phyloP scores from a whole-genome alignment of 257 asterid genomes.

The Plantago ovata region DNA sequence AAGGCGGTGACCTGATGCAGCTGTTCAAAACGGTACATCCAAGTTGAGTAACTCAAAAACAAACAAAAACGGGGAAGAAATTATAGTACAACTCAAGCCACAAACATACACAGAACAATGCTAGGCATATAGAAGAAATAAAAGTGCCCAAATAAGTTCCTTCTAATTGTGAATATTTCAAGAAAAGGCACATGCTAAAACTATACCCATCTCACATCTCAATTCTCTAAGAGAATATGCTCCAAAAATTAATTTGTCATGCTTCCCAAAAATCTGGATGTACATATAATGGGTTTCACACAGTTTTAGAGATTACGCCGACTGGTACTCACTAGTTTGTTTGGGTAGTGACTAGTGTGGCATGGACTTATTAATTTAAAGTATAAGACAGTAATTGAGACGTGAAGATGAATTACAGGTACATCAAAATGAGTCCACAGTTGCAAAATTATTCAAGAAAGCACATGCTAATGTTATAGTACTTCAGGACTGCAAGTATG shows the following conservation, averaged over 20 bases:
- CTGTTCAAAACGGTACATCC: not conserved
- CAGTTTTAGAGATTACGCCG: constrained; percentile 1
- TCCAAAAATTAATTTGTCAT: not conserved
- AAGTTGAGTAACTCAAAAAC: not conserved
- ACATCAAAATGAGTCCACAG: too few species aligned
- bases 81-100: not conserved
- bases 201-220: constrained; percentile 4
- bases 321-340: not conserved
- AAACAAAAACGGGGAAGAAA: constrained; percentile 4
- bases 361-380: too few species aligned
- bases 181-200: not conserved
- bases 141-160: not conserved
- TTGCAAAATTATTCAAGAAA: too few species aligned
- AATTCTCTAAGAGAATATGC: constrained; percentile 8
- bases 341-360: not conserved
- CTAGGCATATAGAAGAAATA: not conserved
- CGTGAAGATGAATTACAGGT: too few species aligned
- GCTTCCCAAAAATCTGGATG: constrained; percentile 6
- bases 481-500: too few species aligned
- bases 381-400: too few species aligned
- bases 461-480: too few species aligned
- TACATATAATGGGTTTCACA: not conserved
- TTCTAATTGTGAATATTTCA: not conserved
- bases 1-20: constrained; percentile 42
- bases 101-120: not conserved